Conservation (phyloP, 2,329 filamentous ascomycete genomes). For the Sclerotiophoma versabilis region DNA sequence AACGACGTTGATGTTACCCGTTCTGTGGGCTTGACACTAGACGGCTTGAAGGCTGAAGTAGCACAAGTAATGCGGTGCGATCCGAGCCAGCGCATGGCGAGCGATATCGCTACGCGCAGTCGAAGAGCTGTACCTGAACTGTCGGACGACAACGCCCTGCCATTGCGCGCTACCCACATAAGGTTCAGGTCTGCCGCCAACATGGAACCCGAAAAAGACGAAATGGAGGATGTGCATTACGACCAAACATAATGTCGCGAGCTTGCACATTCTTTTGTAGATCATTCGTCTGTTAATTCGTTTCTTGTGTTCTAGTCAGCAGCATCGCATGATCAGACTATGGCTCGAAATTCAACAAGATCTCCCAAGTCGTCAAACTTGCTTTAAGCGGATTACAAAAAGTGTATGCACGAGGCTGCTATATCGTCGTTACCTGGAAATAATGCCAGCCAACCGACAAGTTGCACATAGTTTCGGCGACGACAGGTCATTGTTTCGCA, state of each 20-base stretch:
- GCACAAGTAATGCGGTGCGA: constrained; percentile 23
- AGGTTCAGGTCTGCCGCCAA: neutral
- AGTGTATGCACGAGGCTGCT: constrained; percentile 10
- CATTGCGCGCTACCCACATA: constrained; percentile 4
- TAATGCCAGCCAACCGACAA: constrained; percentile 1
- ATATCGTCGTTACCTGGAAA: neutral
- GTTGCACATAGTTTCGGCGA: constrained; percentile 12
- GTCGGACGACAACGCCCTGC: constrained; percentile 3
- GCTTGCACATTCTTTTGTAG: neutral
- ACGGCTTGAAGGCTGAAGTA: constrained; percentile 14
- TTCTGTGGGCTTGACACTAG: constrained; percentile 16
- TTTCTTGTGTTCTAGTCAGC: neutral
- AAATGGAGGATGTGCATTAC: constrained; percentile 13
- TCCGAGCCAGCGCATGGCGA: constrained; percentile 8
- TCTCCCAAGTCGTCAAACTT: neutral
- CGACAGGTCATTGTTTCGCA: constrained; percentile 12
- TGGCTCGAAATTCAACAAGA: neutral
- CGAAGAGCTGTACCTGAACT: constrained; percentile 2
- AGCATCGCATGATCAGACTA: neutral
- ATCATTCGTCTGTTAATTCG: neutral
- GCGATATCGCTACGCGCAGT: constrained; percentile 2
- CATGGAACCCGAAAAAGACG: neutral
- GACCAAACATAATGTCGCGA: neutral
- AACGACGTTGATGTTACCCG: constrained; percentile 7
- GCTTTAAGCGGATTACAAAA: neutral